Base-by-base conservation (phyloP, 257 asterid species). In the Knoxia roxburghii region DNA sequence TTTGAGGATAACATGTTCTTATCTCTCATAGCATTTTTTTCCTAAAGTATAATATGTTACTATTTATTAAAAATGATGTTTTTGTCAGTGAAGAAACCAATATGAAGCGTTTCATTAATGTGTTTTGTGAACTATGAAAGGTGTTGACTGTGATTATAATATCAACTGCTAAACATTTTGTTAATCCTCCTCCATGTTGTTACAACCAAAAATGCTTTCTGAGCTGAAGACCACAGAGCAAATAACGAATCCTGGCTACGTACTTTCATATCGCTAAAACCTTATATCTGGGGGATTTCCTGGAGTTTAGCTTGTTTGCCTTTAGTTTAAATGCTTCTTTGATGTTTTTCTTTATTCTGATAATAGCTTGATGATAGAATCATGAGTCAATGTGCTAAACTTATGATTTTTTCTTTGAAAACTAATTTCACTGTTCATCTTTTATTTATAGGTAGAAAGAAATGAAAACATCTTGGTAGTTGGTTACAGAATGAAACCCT, bases 401-500 rank as follows among this genome's bases (percentile, higher is more conserved):
- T 53, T n/a, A 17, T 14, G n/a, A 33, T 27, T 39, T 60, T 59
- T 57, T 29, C 15, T 57, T 24, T 64, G 29, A 53, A 65, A 9
- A 60, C 64, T 72, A 49, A 32, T 65, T 37, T 48, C 12, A 64
- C 71, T 68, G n/a, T 53, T 54, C 54, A 49, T 75, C 74, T 68
- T 67, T 67, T 72, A 57, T 73, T 41, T 71, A 64, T 79, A 94
- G 97, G 87, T 86, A 60, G 64, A 69, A 63, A 83, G 77, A 73
- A 78, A 71, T 64, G 87, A 84, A 64, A 65, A 66, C 68, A 73
- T 70, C 83, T 72, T 79, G 79, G 72, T 68, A 32, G 90, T 94
- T 72, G 99, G 93, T 64, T 94, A 88, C 67, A 85, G 81, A 65
- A 94, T 94, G 99, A 94, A 94, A 82, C 87, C 89, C 81, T 94